Evolutionary conservation across 2,329 filamentous ascomycete species (phyloP).

Genomic region (Metarhizium anisopliae): DNA sequence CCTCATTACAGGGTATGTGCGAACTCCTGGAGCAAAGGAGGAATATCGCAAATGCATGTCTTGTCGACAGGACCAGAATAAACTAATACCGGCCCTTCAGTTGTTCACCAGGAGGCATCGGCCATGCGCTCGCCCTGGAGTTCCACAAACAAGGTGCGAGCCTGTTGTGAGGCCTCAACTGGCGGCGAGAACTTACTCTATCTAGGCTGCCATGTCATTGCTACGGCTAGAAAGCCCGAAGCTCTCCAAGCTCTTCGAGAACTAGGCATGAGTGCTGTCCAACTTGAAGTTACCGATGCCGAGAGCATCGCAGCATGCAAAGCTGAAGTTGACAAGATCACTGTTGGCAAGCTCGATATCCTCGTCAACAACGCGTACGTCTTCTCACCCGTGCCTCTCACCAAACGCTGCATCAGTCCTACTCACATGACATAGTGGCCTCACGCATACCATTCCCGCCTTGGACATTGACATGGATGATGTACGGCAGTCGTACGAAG

Average conservation of each 20-base stretch:
- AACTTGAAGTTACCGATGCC: constrained; percentile 44
- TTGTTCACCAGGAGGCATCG: constrained; percentile 50
- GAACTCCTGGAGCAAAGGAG: too few species aligned
- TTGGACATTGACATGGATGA: constrained; percentile 43
- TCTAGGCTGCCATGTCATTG: constrained; percentile 40
- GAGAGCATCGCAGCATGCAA: constrained; percentile 41
- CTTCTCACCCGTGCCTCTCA: background rate
- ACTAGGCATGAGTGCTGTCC: constrained; percentile 38
- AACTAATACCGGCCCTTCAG: constrained; percentile 20
- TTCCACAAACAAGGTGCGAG: constrained; percentile 41
- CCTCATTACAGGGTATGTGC: constrained; percentile 38
- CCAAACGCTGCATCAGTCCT: background rate
- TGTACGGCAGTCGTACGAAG: constrained; percentile 44
- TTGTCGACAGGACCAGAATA: too few species aligned
- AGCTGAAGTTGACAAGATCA: constrained; percentile 36
- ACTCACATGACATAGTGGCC: constrained; percentile 28
- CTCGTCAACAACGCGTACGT: constrained; percentile 51
- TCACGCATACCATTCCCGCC: constrained; percentile 41
- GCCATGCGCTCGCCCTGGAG: constrained; percentile 42
- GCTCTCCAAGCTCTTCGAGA: constrained; percentile 36
- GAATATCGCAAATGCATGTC: too few species aligned
- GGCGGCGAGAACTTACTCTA: background rate
- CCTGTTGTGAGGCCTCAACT: background rate
- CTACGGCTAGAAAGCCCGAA: constrained; percentile 41
- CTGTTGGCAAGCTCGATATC: constrained; percentile 45